Evolutionary conservation across 2,329 filamentous ascomycete genomes (phyloP).

Genomic region (Botrytis tulipae): DNA sequence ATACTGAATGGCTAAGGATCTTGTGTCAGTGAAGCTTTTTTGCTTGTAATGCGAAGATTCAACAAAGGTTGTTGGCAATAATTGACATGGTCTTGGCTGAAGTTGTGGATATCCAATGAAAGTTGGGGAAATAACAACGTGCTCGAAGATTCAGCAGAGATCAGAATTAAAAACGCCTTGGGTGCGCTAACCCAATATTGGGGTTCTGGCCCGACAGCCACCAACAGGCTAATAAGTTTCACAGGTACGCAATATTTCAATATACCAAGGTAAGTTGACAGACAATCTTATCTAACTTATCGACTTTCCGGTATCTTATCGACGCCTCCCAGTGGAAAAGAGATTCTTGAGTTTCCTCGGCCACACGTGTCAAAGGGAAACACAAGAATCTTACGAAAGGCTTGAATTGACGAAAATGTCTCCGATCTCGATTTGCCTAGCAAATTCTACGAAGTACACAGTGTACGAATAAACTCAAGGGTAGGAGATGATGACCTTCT

Average conservation of each 20-base stretch:
- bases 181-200: background rate
- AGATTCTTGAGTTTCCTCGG: background rate
- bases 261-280: background rate
- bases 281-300: background rate
- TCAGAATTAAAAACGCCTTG: background rate
- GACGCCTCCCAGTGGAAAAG: background rate
- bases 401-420: background rate
- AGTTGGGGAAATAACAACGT: constrained; percentile 14
- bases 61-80: background rate
- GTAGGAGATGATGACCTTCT: background rate
- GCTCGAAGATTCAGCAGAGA: constrained; percentile 8
- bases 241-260: background rate
- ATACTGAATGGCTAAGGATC: background rate
- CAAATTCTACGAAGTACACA: background rate
- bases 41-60: background rate
- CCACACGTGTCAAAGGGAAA: background rate
- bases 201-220: background rate
- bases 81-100: constrained; percentile 12
- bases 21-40: background rate
- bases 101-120: constrained; percentile 14
- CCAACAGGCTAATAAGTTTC: background rate
- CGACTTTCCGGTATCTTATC: background rate
- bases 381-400: background rate
- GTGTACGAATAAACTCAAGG: background rate
- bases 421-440: background rate